phyloP scores from a whole-genome alignment of 148 eudicot genomes.

The Silene latifolia region DNA sequence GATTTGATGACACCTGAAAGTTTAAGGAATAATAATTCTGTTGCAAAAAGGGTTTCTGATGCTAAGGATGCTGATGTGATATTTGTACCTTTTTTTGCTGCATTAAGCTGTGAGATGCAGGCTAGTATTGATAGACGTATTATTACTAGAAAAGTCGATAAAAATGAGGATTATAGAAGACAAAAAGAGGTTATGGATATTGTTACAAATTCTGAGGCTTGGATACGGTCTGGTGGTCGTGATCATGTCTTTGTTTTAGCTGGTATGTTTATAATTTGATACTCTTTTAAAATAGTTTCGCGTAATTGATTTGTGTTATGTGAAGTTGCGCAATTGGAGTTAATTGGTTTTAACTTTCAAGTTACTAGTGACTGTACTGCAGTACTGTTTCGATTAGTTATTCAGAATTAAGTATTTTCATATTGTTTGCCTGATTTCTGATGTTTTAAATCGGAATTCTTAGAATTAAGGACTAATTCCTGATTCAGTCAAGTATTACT shows the following conservation, averaged over 20 bases:
- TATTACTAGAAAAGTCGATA: slow-evolving; percentile 65
- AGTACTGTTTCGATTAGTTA: too few species aligned
- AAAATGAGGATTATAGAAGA: slow-evolving; percentile 75
- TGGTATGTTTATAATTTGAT: slow-evolving; percentile 39
- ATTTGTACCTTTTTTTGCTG: slow-evolving; percentile 91
- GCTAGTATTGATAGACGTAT: slow-evolving; percentile 49
- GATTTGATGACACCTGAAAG: slow-evolving; percentile 68
- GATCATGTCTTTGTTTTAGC: slow-evolving; percentile 96
- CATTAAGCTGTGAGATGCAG: slow-evolving; percentile 89
- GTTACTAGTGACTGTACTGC: too few species aligned
- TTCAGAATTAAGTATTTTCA: too few species aligned
- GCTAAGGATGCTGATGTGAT: slow-evolving; percentile 64
- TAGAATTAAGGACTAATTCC: too few species aligned
- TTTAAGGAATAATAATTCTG: slow-evolving; percentile 38
- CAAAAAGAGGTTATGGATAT: slow-evolving; percentile 70
- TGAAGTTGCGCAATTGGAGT: too few species aligned
- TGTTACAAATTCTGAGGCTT: slow-evolving; percentile 60
- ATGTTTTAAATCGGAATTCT: too few species aligned
- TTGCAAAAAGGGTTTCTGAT: slow-evolving; percentile 69
- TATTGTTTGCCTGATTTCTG: slow-evolving; percentile 6
- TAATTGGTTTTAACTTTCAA: too few species aligned
- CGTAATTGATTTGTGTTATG: neutral
- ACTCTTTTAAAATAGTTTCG: neutral
- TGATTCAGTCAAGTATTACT: too few species aligned
- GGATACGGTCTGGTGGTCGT: slow-evolving; percentile 87